Evolutionary conservation across 1,139 yeast species (phyloP).

Genomic region (Yamadazyma songkhlaensis): DNA sequence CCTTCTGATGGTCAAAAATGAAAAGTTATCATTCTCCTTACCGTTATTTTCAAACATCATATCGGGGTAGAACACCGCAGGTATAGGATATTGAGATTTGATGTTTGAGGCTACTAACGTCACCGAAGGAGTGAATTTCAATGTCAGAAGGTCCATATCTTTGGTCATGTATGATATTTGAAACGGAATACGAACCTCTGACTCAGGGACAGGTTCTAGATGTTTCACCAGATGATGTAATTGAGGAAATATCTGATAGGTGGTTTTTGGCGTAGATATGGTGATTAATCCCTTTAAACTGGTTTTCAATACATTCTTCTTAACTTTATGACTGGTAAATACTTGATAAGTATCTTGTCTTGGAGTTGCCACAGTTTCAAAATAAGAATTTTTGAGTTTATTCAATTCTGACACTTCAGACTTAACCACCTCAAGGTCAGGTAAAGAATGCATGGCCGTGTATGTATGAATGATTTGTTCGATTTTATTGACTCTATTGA

Average conservation of each 20-base stretch:
- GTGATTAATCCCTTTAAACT: constrained; percentile 33
- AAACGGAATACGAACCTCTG: constrained; percentile 25
- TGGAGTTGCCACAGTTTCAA: constrained; percentile 17
- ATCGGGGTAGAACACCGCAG: constrained; percentile 35
- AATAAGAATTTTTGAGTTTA: constrained; percentile 32
- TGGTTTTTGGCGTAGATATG: constrained; percentile 29
- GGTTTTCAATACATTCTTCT: constrained; percentile 28
- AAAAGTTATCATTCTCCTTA: constrained; percentile 31
- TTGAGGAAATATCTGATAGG: constrained; percentile 18
- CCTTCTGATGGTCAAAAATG: constrained; percentile 26
- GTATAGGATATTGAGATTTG: constrained; percentile 35
- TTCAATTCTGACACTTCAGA: constrained; percentile 18
- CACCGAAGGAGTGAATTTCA: constrained; percentile 25
- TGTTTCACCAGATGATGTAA: constrained; percentile 10
- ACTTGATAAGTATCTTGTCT: constrained; percentile 25
- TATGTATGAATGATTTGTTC: constrained; percentile 26
- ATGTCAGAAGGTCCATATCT: constrained; percentile 3
- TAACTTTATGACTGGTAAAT: constrained; percentile 30
- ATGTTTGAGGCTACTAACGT: constrained; percentile 32
- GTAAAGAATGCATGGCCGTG: constrained; percentile 14
- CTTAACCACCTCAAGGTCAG: constrained; percentile 3
- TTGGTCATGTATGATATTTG: constrained; percentile 22
- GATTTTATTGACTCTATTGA: constrained; percentile 25
- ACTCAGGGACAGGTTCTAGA: constrained; percentile 8
- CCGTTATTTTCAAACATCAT: constrained; percentile 34